Conservation (phyloP, 73 alveolate genomes). For the Paramecium bursaria region DNA sequence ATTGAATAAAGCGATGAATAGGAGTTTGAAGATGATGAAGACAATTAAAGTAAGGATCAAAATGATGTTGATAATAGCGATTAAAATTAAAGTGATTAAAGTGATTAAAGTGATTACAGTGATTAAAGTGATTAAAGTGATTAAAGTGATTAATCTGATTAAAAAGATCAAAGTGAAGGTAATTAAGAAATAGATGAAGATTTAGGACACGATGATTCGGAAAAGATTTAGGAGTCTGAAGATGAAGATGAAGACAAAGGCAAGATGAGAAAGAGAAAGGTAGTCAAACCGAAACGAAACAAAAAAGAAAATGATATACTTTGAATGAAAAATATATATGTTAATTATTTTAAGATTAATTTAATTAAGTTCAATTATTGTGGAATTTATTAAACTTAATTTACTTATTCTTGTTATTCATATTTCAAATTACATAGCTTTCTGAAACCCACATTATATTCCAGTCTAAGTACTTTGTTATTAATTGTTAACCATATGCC, state of each 20-base stretch:
- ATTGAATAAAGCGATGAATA: neutral
- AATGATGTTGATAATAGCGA: constrained; percentile 25
- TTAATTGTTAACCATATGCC: too few relatives aligned
- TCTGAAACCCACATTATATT: too few relatives aligned
- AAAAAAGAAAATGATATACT: neutral
- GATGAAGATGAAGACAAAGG: neutral
- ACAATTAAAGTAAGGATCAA: neutral
- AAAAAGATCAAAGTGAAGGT: neutral
- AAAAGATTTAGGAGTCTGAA: neutral
- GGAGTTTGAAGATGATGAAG: neutral
- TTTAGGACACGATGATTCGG: neutral
- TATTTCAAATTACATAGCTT: too few relatives aligned
- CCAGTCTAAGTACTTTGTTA: too few relatives aligned
- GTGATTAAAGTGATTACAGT: constrained; percentile 8
- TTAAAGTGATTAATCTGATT: neutral
- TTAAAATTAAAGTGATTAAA: too few relatives aligned
- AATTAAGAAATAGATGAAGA: neutral
- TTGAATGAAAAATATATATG: neutral
- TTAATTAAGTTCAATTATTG: neutral
- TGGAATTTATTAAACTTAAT: neutral
- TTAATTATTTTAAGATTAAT: constrained; percentile 6
- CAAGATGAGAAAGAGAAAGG: neutral
- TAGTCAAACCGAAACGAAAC: neutral
- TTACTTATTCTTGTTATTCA: too few relatives aligned
- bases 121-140: neutral